Percentiles rank a stretch among this genome's conserved stretches.
Conservation (phyloP, 768 basidiomycete genomes). For the Gautieria morchelliformis region DNA sequence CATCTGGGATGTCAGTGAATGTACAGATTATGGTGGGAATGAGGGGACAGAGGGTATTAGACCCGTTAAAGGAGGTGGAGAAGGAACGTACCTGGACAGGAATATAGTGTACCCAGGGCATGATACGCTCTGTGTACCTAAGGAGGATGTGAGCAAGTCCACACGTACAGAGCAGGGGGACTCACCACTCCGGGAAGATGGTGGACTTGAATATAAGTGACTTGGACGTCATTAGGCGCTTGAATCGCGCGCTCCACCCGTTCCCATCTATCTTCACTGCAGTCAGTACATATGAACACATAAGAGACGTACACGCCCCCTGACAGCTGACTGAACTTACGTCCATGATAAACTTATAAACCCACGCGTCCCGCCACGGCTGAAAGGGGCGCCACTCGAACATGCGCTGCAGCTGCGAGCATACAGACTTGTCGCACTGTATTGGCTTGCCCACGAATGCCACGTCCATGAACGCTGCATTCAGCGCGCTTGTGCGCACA, state of each 20-base stretch:
- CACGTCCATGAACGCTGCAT: constrained; percentile 52
- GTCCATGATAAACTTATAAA: constrained; percentile 53
- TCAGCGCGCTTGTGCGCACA: constrained; percentile 20
- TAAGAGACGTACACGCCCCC: too few relatives aligned
- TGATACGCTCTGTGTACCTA: constrained; percentile 48
- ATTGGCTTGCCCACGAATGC: constrained; percentile 40
- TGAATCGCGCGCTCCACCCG: constrained; percentile 65
- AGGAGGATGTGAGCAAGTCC: not conserved
- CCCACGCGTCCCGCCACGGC: constrained; percentile 37
- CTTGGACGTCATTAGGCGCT: constrained; percentile 51
- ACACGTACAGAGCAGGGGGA: not conserved
- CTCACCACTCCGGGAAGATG: constrained; percentile 65
- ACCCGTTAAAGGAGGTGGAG: not conserved
- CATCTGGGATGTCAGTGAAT: constrained; percentile 17
- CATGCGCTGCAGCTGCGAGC: constrained; percentile 31
- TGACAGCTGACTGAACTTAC: constrained; percentile 23
- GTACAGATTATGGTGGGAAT: too few relatives aligned
- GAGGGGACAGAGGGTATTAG: constrained; percentile 6
- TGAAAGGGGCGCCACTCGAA: constrained; percentile 44
- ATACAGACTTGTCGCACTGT: constrained; percentile 34
- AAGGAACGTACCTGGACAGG: constrained; percentile 38
- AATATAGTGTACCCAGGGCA: constrained; percentile 68
- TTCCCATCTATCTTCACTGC: constrained; percentile 44
- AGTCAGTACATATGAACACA: too few relatives aligned
- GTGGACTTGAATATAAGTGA: constrained; percentile 61